A percentile compares a stretch with the other conserved stretches of the same genome.
phyloP scores from a whole-genome alignment of 352 stramenopile species.

The Phytophthora quininea region DNA sequence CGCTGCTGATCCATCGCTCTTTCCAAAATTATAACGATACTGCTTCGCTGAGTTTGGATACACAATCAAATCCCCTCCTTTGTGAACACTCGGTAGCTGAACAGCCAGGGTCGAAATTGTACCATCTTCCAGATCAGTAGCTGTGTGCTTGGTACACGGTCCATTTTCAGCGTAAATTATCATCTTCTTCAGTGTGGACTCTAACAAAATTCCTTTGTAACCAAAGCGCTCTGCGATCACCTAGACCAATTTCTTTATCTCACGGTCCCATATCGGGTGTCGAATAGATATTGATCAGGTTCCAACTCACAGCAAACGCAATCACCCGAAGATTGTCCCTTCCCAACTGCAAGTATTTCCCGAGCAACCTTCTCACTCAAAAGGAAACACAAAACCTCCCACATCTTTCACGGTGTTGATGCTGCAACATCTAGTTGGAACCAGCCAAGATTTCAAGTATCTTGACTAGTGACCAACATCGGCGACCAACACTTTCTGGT shows the following conservation, averaged over 20 bases:
- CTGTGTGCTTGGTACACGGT: slow-evolving; percentile 47
- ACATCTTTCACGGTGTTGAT: no score
- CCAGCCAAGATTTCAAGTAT: no score
- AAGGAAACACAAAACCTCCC: no score
- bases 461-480: no score
- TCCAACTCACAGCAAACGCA: no score
- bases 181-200: slow-evolving; percentile 46
- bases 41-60: slow-evolving; percentile 12
- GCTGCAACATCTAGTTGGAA: no score
- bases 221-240: slow-evolving; percentile 9
- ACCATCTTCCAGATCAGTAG: slow-evolving; percentile 55
- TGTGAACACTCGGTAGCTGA: slow-evolving; percentile 32
- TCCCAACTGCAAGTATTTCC: slow-evolving; percentile 14
- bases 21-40: slow-evolving; percentile 28
- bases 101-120: slow-evolving; percentile 63
- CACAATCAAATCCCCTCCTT: slow-evolving; percentile 31
- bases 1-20: slow-evolving; percentile 9
- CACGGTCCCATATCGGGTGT: slow-evolving; percentile 21
- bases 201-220: slow-evolving; percentile 11
- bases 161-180: slow-evolving; percentile 49
- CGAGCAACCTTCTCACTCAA: no score
- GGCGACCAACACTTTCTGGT: no score
- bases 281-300: no score
- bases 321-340: slow-evolving; percentile 9
- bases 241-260: background rate